Percentiles rank a stretch among this genome's conserved stretches.
phyloP scores from a whole-genome alignment of 1,284 basidiomycete genomes.

The Taiwanofungus camphoratus region DNA sequence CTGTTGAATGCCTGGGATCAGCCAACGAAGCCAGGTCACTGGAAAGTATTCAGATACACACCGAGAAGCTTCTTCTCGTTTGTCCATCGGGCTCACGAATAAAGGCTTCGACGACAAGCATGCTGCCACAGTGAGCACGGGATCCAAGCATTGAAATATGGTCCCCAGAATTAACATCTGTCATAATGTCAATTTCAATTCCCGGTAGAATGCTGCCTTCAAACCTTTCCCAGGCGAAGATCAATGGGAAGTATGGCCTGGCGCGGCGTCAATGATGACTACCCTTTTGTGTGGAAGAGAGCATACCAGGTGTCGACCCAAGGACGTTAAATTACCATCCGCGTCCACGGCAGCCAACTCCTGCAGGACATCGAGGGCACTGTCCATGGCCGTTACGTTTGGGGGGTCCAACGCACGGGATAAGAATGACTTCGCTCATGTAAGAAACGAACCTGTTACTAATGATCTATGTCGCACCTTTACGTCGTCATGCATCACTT shows the following conservation, averaged over 20 bases:
- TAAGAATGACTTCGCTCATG: conserved; percentile 40
- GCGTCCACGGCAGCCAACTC: conserved; percentile 76
- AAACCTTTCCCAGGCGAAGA: conserved; percentile 81
- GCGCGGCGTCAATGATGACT: too few species aligned
- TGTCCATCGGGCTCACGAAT: conserved; percentile 78
- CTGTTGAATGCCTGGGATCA: conserved; percentile 34
- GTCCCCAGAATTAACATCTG: conserved; percentile 84
- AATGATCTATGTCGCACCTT: conserved; percentile 44
- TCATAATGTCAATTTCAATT: background rate
- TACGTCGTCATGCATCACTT: conserved; percentile 79
- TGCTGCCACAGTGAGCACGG: conserved; percentile 79
- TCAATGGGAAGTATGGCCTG: conserved; percentile 84
- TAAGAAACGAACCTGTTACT: background rate
- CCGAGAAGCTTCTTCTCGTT: conserved; percentile 74
- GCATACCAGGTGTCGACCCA: conserved; percentile 77
- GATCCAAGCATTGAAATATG: conserved; percentile 75
- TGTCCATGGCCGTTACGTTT: conserved; percentile 69
- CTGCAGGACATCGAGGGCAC: conserved; percentile 70
- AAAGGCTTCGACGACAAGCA: conserved; percentile 83
- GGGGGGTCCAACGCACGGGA: conserved; percentile 83
- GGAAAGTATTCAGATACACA: conserved; percentile 29
- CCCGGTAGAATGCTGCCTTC: background rate
- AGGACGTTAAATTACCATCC: conserved; percentile 67
- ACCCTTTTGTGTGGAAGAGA: background rate
- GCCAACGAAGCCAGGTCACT: background rate